phyloP scores from a whole-genome alignment of 1,139 yeast genomes.

The Candida glucosophila region DNA sequence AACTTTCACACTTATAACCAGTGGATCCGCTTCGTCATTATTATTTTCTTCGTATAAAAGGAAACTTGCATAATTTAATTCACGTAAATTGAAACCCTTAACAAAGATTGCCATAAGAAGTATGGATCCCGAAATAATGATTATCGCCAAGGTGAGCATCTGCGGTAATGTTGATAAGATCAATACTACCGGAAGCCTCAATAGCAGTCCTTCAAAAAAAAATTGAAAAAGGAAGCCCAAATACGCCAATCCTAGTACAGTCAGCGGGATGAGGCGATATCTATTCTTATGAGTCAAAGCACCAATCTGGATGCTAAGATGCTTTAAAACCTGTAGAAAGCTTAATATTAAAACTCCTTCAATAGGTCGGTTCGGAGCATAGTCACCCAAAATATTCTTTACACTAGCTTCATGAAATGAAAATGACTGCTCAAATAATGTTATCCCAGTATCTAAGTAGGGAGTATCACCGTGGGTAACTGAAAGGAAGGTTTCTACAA shows the following conservation, averaged over 20 bases:
- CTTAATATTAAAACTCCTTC: constrained; percentile 46
- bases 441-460: constrained; percentile 58
- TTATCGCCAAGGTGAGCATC: constrained; percentile 40
- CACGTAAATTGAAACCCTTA: constrained; percentile 43
- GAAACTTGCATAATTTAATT: constrained; percentile 41
- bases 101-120: constrained; percentile 49
- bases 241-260: constrained; percentile 45
- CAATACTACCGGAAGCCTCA: constrained; percentile 47
- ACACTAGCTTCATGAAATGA: constrained; percentile 66
- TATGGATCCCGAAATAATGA: constrained; percentile 41
- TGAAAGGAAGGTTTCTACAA: constrained; percentile 62
- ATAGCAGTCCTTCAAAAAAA: constrained; percentile 26
- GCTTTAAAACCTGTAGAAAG: constrained; percentile 45
- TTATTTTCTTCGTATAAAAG: constrained; percentile 18
- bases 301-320: constrained; percentile 49
- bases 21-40: constrained; percentile 23
- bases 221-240: constrained; percentile 35
- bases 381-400: constrained; percentile 16
- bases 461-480: constrained; percentile 53
- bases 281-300: constrained; percentile 43
- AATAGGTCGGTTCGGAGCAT: constrained; percentile 35
- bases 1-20: constrained; percentile 13
- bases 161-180: constrained; percentile 56
- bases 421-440: constrained; percentile 64
- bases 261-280: constrained; percentile 55